Evolutionary conservation across 768 basidiomycete genomes (phyloP), one percentile per base, ranked within the genome.

Genomic region (Rubroboletus satanas): DNA sequence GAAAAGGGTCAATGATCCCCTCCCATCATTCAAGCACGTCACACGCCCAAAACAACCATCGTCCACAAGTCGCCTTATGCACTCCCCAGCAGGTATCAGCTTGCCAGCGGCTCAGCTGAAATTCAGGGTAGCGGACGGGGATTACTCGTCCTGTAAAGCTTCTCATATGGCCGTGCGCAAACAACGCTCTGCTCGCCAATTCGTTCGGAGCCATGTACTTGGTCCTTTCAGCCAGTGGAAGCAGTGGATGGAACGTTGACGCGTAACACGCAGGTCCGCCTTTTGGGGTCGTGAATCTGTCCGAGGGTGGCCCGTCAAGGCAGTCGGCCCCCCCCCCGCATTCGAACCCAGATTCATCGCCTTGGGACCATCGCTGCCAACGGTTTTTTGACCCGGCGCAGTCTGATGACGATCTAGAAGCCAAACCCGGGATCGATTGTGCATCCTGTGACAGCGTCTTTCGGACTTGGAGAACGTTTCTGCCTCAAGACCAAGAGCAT

Each of bases 71-170:
- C 50, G 61, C 57, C 7, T 54, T 48, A 57, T 42, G 39, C 46
- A 50, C 52, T 37, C 48, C 9, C 23, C 33, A 17, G 46, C 54
- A 49, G 33, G 56, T 58, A 56, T 47, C 62, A 52, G 17, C 46
- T 49, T 49, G 60, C 53, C 60, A 60, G 36, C 51, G 53, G 39
- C 42, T 54, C 56, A 45, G 29, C 59, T 59, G 43, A 69, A 62
- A 59, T 63, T 65, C 67, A 68, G 67, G 67, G 66, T 57, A 29
- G n/a, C 2, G 11, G 51, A 54, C 67, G 68, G 68, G 68, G 68
- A 69, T 70, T 69, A 69, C 68, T 58, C 59, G 42, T 62, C 62
- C 38, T 50, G 52, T 67, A 49, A 58, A 51, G 38, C 58, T 51
- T 52, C 58, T 43, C 62, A 60, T 57, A 61, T 61, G 29, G 57